phyloP scores from a whole-genome alignment of 2,329 filamentous ascomycete genomes.

The Cladosporium sp. region DNA sequence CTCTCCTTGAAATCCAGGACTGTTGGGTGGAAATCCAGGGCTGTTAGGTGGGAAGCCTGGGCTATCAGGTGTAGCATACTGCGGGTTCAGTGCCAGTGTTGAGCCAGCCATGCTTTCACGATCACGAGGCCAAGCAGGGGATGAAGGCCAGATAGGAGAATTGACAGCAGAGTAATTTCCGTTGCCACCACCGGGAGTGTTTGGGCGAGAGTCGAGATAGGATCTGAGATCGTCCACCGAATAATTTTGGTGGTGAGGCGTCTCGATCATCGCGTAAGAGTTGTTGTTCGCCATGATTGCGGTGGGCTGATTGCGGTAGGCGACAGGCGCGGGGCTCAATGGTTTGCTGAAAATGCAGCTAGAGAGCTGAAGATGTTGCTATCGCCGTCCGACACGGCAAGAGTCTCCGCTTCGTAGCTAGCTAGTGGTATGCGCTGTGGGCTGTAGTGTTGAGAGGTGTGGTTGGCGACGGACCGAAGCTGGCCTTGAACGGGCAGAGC shows the following conservation, averaged over 20 bases:
- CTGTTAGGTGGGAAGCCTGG: slow-evolving; percentile 13
- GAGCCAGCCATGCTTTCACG: slow-evolving; percentile 16
- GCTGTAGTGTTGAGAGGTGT: slow-evolving; percentile 3
- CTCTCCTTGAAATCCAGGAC: slow-evolving; percentile 12
- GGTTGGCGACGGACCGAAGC: slow-evolving; percentile 11
- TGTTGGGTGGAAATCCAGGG: slow-evolving; percentile 10
- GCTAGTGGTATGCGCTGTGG: slow-evolving; percentile 5
- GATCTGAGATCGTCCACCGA: slow-evolving; percentile 15
- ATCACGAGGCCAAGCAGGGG: slow-evolving; percentile 14
- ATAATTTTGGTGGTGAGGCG: slow-evolving; percentile 17
- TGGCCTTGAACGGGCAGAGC: slow-evolving; percentile 6
- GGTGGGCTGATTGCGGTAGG: background rate
- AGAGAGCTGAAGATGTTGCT: slow-evolving; percentile 3
- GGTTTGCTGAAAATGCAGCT: slow-evolving; percentile 8
- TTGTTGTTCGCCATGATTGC: slow-evolving; percentile 16
- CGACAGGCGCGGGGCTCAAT: slow-evolving; percentile 8
- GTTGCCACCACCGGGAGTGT: slow-evolving; percentile 6
- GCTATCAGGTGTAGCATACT: slow-evolving; percentile 4
- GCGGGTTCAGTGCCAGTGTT: slow-evolving; percentile 12
- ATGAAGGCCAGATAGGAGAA: slow-evolving; percentile 17
- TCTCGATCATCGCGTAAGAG: slow-evolving; percentile 18
- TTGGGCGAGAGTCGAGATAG: slow-evolving; percentile 16
- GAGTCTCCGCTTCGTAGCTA: slow-evolving; percentile 8
- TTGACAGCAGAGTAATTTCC: slow-evolving; percentile 12
- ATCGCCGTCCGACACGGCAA: background rate